These are phyloP conservation scores for Neofusicoccum parvum DNA, from an alignment of 2,329 filamentous ascomycete genomes.

Conservation along the genomic window DNA sequence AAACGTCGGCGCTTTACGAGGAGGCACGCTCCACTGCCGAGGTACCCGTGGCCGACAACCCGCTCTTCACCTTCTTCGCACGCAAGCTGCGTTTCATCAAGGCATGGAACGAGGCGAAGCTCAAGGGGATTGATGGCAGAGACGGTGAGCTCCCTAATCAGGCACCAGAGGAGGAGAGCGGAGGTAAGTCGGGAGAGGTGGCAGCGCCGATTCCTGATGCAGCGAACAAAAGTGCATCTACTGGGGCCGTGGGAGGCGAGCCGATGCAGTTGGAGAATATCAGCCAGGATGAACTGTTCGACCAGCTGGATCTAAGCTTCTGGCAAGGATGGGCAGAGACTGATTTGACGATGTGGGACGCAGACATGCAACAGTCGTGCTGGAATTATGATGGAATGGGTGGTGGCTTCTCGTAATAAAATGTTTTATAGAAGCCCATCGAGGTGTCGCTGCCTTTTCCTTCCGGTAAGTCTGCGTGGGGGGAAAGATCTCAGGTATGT, in stretches of 20 bases:
- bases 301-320: conserved; percentile 4
- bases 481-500: too few relatives aligned
- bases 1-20: conserved; percentile 12
- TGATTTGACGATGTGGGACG: conserved; percentile 12
- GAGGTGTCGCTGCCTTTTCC: too few relatives aligned
- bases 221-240: background rate
- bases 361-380: conserved; percentile 1
- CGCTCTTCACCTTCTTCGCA: conserved; percentile 14
- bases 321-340: conserved; percentile 6
- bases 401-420: background rate
- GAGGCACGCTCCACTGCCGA: background rate
- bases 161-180: background rate
- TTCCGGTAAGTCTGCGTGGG: too few relatives aligned
- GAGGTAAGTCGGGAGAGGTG: background rate
- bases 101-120: conserved; percentile 19
- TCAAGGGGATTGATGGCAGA: conserved; percentile 1
- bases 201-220: background rate
- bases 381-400: conserved; percentile 1
- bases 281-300: conserved; percentile 2
- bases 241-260: background rate
- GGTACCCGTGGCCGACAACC: conserved; percentile 16
- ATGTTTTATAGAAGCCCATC: background rate
- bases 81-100: conserved; percentile 19
- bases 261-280: conserved; percentile 13
- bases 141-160: background rate